Conservation (phyloP, 2,329 filamentous ascomycete genomes). For the Pseudogymnoascus destructans region DNA sequence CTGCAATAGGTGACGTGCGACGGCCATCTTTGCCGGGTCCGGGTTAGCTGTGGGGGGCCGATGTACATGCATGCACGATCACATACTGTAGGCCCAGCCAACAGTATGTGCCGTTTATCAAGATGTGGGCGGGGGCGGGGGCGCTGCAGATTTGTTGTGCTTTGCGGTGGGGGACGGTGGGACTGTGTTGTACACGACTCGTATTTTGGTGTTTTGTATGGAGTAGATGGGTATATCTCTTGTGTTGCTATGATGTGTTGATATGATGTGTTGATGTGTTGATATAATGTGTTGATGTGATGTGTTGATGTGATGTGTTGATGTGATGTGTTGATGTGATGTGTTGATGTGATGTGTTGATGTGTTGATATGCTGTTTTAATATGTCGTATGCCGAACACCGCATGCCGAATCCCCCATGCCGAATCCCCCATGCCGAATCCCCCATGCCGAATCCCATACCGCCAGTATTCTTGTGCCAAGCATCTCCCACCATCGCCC, state of each 20-base stretch:
- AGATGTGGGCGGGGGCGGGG: background rate
- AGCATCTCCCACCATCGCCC: background rate
- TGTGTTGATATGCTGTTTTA: too few relatives aligned
- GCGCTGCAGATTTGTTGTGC: background rate
- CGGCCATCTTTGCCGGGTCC: constrained; percentile 1
- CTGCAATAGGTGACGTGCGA: background rate
- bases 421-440: too few relatives aligned
- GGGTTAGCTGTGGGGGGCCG: background rate
- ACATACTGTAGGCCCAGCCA: too few relatives aligned
- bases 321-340: too few relatives aligned
- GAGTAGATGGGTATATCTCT: background rate
- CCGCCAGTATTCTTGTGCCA: too few relatives aligned
- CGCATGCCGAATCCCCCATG: too few relatives aligned
- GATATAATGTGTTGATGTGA: background rate
- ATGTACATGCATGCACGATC: background rate
- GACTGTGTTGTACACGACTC: background rate
- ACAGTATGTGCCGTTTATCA: background rate
- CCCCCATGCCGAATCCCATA: too few relatives aligned
- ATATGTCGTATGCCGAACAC: too few relatives aligned
- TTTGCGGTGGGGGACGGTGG: background rate
- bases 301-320: too few relatives aligned
- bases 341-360: too few relatives aligned
- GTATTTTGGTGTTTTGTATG: background rate
- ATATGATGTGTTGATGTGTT: background rate
- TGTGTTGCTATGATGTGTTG: background rate